Conservation (phyloP, 805 yeast species). For the Sungouiella blattae region DNA sequence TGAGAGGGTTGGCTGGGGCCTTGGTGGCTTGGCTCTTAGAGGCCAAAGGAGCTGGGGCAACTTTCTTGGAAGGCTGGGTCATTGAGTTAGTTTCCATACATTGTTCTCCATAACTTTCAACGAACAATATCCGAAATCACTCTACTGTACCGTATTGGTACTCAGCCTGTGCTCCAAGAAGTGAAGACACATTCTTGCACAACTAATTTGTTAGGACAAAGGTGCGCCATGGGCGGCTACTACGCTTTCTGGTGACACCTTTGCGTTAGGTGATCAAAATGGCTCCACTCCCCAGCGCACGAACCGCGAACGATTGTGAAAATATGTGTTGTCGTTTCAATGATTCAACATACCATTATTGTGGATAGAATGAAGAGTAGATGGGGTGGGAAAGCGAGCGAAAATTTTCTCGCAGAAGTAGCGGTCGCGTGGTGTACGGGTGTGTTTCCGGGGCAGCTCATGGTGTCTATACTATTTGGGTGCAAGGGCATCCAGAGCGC, state of each 20-base stretch:
- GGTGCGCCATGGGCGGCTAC: no score
- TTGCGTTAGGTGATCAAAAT: slow-evolving; percentile 11
- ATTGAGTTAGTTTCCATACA: slow-evolving; percentile 35
- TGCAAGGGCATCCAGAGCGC: no score
- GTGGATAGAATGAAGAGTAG: not conserved
- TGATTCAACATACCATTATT: slow-evolving; percentile 28
- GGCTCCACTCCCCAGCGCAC: slow-evolving; percentile 27
- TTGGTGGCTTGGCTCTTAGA: slow-evolving; percentile 28
- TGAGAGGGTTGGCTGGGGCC: slow-evolving; percentile 29
- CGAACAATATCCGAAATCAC: slow-evolving; percentile 28
- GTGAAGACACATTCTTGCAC: slow-evolving; percentile 28
- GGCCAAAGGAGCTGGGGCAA: slow-evolving; percentile 47
- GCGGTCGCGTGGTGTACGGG: not conserved
- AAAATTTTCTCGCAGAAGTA: not conserved
- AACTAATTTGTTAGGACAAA: slow-evolving; percentile 7
- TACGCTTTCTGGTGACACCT: no score
- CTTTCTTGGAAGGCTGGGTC: slow-evolving; percentile 51
- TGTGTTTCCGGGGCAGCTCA: no score
- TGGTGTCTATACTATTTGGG: no score
- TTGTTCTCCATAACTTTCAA: slow-evolving; percentile 22
- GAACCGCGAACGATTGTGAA: slow-evolving; percentile 20
- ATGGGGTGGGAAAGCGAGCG: not conserved
- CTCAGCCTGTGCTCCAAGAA: slow-evolving; percentile 46
- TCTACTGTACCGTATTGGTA: slow-evolving; percentile 39
- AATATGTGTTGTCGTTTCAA: slow-evolving; percentile 20